A percentile compares a stretch with the other conserved stretches of the same genome.
Conservation (phyloP, 768 basidiomycete species). For the Mycena polygramma region DNA sequence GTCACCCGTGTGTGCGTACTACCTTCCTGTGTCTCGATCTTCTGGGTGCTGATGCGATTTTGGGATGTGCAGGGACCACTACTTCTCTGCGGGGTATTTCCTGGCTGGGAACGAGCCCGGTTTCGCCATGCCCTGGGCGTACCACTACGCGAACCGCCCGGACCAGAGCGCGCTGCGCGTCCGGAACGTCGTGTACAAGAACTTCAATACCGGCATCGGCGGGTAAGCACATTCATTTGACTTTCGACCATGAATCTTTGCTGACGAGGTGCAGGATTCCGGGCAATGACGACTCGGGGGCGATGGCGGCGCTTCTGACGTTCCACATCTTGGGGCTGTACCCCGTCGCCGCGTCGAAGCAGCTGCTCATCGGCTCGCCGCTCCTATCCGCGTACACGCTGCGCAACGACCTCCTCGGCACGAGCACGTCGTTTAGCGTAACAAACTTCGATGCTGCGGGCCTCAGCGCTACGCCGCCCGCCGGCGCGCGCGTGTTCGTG, state of each 20-base stretch:
- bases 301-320: conserved; percentile 63
- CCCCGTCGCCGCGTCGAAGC: conserved; percentile 60
- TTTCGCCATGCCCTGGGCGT: conserved; percentile 61
- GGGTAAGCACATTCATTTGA: conserved; percentile 48
- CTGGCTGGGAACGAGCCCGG: conserved; percentile 64
- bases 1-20: conserved; percentile 54
- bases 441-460: conserved; percentile 55
- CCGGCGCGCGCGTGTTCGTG: conserved; percentile 57
- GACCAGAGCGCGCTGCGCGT: conserved; percentile 62
- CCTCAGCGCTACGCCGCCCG: conserved; percentile 52
- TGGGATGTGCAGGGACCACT: conserved; percentile 51
- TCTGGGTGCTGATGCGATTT: not conserved
- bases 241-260: not conserved
- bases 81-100: conserved; percentile 61
- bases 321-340: conserved; percentile 67
- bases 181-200: conserved; percentile 56
- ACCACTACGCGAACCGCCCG: conserved; percentile 65
- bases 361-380: conserved; percentile 63
- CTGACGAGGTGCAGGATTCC: conserved; percentile 52
- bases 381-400: conserved; percentile 61
- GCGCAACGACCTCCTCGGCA: conserved; percentile 53
- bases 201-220: conserved; percentile 60
- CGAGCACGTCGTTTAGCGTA: conserved; percentile 57
- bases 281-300: conserved; percentile 67
- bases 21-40: not conserved